A percentile compares a stretch with the other conserved stretches of the same genome.
Evolutionary conservation across 768 basidiomycete genomes (phyloP).

Genomic region (Tricholoma furcatifolium): DNA sequence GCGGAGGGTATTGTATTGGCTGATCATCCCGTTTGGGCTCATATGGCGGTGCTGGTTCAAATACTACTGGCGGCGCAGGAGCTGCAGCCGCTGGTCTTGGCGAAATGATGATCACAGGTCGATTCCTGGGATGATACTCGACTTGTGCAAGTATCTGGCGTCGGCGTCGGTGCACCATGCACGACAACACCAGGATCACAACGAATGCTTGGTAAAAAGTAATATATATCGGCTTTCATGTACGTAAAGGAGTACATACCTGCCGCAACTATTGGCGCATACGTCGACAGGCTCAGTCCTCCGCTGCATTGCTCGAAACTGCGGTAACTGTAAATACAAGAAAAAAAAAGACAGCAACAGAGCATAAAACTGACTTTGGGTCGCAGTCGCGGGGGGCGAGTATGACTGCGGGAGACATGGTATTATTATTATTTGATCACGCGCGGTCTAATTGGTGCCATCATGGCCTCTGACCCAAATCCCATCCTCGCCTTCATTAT

Average conservation of each 20-base stretch:
- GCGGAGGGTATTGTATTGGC: conserved; percentile 14
- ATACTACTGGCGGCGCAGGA: background rate
- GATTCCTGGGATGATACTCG: background rate
- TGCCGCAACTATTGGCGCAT: background rate
- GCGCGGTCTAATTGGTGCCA: background rate
- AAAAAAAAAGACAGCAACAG: background rate
- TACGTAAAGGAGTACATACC: background rate
- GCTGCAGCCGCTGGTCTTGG: background rate
- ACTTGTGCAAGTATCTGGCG: background rate
- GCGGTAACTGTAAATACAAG: background rate
- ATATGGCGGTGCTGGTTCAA: conserved; percentile 18
- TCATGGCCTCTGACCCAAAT: conserved; percentile 13
- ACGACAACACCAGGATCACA: too few relatives aligned
- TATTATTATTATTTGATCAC: background rate
- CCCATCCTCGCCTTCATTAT: conserved; percentile 67
- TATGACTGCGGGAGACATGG: background rate
- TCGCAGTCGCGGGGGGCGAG: background rate
- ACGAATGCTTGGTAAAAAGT: too few relatives aligned
- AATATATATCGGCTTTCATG: background rate
- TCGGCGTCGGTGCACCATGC: background rate
- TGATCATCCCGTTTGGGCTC: background rate
- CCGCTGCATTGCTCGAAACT: background rate
- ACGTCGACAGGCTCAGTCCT: background rate
- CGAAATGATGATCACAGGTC: background rate
- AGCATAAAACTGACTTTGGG: background rate